Conservation (phyloP, 2,329 filamentous ascomycete species). For the Botrytis deweyae region DNA sequence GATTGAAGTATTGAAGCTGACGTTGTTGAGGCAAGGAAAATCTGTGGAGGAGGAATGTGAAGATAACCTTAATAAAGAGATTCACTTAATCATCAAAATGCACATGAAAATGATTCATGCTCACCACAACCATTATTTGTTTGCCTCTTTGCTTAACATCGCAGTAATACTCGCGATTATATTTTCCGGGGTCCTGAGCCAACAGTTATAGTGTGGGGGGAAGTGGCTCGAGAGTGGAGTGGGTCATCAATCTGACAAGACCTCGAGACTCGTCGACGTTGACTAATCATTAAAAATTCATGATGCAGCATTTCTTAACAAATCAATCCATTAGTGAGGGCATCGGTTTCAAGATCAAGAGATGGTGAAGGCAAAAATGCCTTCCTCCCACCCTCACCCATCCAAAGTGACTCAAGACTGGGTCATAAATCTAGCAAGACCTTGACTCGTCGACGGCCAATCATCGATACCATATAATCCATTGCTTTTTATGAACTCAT, state of each 20-base stretch:
- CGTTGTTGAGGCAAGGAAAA: neutral
- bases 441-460: neutral
- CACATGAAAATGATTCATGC: neutral
- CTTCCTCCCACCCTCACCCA: neutral
- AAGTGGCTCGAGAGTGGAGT: neutral
- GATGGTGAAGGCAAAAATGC: neutral
- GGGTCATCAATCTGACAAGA: neutral
- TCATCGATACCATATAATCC: neutral
- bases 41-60: neutral
- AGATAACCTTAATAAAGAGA: neutral
- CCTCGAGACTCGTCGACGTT: neutral
- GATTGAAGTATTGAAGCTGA: neutral
- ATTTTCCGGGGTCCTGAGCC: neutral
- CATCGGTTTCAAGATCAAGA: neutral
- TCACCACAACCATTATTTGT: too few relatives aligned
- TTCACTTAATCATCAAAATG: neutral
- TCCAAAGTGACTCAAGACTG: neutral
- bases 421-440: neutral
- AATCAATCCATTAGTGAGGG: neutral
- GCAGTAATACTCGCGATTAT: neutral
- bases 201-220: neutral
- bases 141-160: too few relatives aligned
- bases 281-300: neutral
- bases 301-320: neutral
- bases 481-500: neutral